Base-by-base conservation (phyloP, 2,329 filamentous ascomycete genomes). In the Exophiala calicioides region DNA sequence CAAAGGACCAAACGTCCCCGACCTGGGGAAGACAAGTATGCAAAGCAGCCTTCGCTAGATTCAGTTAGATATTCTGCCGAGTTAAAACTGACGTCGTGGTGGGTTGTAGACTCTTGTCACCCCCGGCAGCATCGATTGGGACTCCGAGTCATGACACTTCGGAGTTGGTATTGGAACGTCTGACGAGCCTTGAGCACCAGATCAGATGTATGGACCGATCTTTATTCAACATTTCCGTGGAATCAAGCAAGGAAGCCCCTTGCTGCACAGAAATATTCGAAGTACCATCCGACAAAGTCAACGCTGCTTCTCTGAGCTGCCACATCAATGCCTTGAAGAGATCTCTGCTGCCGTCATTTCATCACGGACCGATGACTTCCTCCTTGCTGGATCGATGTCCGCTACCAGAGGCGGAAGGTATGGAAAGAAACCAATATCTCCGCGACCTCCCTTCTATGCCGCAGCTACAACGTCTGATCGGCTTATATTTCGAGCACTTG, bases 251-350 rank as follows among this genome's bases (percentile, higher is more conserved):
- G 18, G 38, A 42, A n/a, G 26, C 19, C 19, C 29, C 38, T 9
- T 18, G 3, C 5, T 18, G 33, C 13, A 42, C 29, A n/a, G 38
- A 42, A 20, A 42, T 42, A 31, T 42, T 42, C 16, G 29, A 10
- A 19, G 16, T 21, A 13, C 15, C 38, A 20, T 18, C 38, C 16
- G 21, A 32, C 13, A 13, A 42, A 31, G 6, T 18, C 19, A 13
- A n/a, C n/a, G 7, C 29, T 27, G 27, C 38, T 10, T 42, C 38
- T 12, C 20, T 42, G 29, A 42, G 38, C 20, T 42, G 26, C 16
- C 38, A 42, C 26, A 42, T 42, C 24, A 32, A 42, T 20, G 38
- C 38, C n/a, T 42, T 42, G 38, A 42, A 42, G 29, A 42, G 21
- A 21, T 7, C 24, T n/a, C 15, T 42, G 16, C 24, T 31, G 13